Evolutionary conservation across 148 eudicot species (phyloP), one percentile per base, ranked within the genome.

Genomic region (Mesembryanthemum crystallinum): DNA sequence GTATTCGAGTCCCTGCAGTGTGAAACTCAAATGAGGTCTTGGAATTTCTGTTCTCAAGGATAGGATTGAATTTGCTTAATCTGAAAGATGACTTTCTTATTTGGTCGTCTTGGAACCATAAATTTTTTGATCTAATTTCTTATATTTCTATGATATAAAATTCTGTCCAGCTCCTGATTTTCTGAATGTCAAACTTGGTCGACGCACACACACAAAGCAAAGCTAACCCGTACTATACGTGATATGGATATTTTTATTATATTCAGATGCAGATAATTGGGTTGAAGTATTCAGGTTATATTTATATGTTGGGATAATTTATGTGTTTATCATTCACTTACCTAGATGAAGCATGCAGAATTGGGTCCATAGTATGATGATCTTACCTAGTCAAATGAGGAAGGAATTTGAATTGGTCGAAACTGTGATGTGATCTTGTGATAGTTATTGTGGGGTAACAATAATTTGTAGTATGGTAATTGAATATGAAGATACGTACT

Each of bases 1-100:
- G 43, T 2, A 67, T 76, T n/a, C 39, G 25, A 21, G 57, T 79
- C 74, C 55, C 35, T 68, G 33, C 32, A 18, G 29, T 66, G 69
- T 27, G 58, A 67, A 49, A 52, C 30, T 49, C 54, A 10, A 49
- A 32, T 20, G 29, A 2, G 49, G 20, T 28, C 5, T 30, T 23
- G 67, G 29, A 23, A 61, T 61, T 28, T 20, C 29, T 42, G 14
- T 33, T 58, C 64, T 51, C 35, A 71, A 28, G 70, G 43, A 72
- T 25, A 27, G 51, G 33, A 17, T 45, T 15, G 69, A 39, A 12
- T 49, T 64, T 43, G 28, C 37, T 4, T 62, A 64, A 23, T 45
- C 29, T 69, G 51, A 63, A 63, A 13, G 7, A 59, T 49, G 39
- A 64, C 23, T 64, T 29, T 58, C 10, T 51, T 49, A 9, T 66